A percentile compares a stretch with the other conserved stretches of the same genome.
These are phyloP conservation scores for Nothomitra cinnamomea DNA, from an alignment of 2,329 filamentous ascomycete species.

Conservation along the genomic window DNA sequence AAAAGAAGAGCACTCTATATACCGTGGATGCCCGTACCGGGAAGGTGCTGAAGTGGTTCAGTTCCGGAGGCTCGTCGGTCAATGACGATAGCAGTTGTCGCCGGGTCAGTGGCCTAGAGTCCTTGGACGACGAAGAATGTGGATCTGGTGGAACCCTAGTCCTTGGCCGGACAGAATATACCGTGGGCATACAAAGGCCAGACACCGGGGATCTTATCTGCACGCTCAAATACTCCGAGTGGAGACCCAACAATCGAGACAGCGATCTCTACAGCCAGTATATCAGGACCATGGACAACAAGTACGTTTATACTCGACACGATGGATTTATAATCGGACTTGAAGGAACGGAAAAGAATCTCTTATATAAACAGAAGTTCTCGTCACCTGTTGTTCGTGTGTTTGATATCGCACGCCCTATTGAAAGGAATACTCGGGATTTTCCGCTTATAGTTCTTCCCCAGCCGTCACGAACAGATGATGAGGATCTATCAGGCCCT, in stretches of 20 bases:
- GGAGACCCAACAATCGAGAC: slow-evolving; percentile 84
- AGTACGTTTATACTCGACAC: slow-evolving; percentile 74
- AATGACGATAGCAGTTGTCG: slow-evolving; percentile 61
- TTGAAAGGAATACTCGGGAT: slow-evolving; percentile 46
- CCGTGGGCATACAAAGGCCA: slow-evolving; percentile 62
- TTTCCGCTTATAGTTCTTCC: slow-evolving; percentile 70
- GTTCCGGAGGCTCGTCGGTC: slow-evolving; percentile 49
- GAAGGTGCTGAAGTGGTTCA: slow-evolving; percentile 67
- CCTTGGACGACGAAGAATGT: slow-evolving; percentile 52
- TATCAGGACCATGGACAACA: slow-evolving; percentile 60
- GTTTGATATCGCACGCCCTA: slow-evolving; percentile 70
- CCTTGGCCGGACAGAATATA: slow-evolving; percentile 78
- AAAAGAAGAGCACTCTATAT: slow-evolving; percentile 79
- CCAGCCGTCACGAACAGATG: slow-evolving; percentile 49
- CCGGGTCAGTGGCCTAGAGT: slow-evolving; percentile 42
- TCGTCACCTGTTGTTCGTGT: slow-evolving; percentile 68
- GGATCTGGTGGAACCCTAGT: slow-evolving; percentile 65
- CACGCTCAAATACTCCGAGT: slow-evolving; percentile 84
- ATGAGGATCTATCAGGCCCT: slow-evolving; percentile 24
- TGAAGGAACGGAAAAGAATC: slow-evolving; percentile 25
- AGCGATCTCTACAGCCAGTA: slow-evolving; percentile 77
- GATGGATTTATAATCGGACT: slow-evolving; percentile 60
- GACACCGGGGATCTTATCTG: slow-evolving; percentile 62
- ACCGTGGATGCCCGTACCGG: slow-evolving; percentile 80
- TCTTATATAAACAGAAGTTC: slow-evolving; percentile 50